Conservation (phyloP, 2,329 filamentous ascomycete species). For the Aspergillus tanneri region DNA sequence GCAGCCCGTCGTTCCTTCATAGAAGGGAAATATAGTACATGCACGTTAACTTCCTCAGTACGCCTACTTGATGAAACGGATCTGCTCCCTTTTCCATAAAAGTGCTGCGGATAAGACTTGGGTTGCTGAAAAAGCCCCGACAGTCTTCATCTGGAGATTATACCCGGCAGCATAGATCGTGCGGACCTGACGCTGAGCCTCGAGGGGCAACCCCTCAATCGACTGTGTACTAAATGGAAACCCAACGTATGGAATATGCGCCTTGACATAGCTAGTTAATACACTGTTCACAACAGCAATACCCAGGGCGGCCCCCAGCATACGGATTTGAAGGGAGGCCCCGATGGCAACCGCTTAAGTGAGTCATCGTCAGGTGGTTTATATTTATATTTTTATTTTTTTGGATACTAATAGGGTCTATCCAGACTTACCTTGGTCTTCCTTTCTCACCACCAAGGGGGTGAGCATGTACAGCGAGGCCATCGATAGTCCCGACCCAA, state of each 20-base stretch:
- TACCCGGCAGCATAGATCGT: constrained; percentile 18
- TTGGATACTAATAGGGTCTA: no score
- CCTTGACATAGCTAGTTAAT: constrained; percentile 18
- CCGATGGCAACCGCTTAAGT: constrained; percentile 36
- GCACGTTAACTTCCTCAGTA: no score
- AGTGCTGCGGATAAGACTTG: constrained; percentile 14
- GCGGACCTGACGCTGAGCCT: constrained; percentile 8
- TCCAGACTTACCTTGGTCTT: constrained; percentile 20
- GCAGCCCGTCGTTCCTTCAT: no score
- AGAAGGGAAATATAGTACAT: no score
- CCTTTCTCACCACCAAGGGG: constrained; percentile 15
- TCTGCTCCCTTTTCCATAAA: constrained; percentile 20
- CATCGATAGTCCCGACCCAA: constrained; percentile 16
- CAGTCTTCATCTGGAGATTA: constrained; percentile 20
- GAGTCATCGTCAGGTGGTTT: no score
- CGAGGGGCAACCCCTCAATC: constrained; percentile 5
- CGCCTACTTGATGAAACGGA: constrained; percentile 18
- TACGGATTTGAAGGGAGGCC: constrained; percentile 40
- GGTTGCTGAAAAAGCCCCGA: constrained; percentile 15
- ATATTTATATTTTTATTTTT: no score
- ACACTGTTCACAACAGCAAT: constrained; percentile 37
- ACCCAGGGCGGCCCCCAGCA: constrained; percentile 40
- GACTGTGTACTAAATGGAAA: constrained; percentile 1
- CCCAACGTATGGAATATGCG: constrained; percentile 4
- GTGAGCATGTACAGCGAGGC: constrained; percentile 19